Base-by-base conservation (phyloP, 805 yeast species). In the Zygosaccharomyces bisporus region DNA sequence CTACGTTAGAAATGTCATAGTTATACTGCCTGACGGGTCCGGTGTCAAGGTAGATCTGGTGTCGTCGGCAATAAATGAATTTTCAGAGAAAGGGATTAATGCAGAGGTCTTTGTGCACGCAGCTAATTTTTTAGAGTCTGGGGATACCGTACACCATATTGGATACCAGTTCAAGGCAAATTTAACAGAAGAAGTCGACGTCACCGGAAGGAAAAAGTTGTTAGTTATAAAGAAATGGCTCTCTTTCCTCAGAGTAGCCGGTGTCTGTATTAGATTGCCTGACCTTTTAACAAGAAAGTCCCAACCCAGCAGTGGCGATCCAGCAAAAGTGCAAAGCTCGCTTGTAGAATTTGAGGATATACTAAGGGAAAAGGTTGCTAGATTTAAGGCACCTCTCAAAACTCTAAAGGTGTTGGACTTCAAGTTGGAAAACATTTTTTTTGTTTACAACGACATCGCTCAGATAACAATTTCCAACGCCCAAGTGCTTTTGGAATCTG, bases 341-440 rank as follows among this genome's bases (percentile, higher is more conserved):
- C 16, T 34, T 13, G 31, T 17, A 16, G 17, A 29, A 12, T 45
- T 34, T 6, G 52, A 48, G 20, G 18, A 13, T 20, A 27, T 17
- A 9, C 30, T 45, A 25, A 41, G 33, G 6, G 21, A 19, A 5
- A 13, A 27, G 3, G 17, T 48, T 6, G 14, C 12, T 16, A 32
- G 21, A 8, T 43, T 31, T 24, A 39, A 27, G 16, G 49, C 44
- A 5, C 46, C 40, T 7, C 39, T 51, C n/a, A 49, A 46, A 33
- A 44, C 46, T 7, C 18, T 63, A 9, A 53, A 55, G 23, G 45
- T 57, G 6, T 29, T 62, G 16, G 68, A 63, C 43, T 37, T 64
- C 2, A 62, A 64, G 35, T 39, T 66, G 5, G 67, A 63, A 46
- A 60, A 63, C 39, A 42, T 63, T 3, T 50, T 39, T 10, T 10